Evolutionary conservation across 1,284 basidiomycete genomes (phyloP).

Genomic region (Trametes pubescens): DNA sequence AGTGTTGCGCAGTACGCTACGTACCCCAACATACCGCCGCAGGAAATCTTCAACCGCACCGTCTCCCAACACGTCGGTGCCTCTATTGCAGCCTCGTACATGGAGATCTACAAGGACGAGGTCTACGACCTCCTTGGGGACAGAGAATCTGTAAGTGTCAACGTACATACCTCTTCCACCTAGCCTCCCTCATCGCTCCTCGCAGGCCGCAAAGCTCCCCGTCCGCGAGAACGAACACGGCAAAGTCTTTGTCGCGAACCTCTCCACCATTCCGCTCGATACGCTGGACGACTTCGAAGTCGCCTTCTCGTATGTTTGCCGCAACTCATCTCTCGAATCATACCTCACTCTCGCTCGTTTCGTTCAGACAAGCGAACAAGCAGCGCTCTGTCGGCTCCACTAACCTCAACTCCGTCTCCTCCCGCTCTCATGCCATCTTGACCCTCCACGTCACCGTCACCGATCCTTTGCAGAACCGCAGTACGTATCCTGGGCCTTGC

Average conservation of each 20-base stretch:
- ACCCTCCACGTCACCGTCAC: constrained; percentile 69
- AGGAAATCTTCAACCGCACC: constrained; percentile 41
- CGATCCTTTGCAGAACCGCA: constrained; percentile 56
- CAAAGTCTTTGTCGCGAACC: constrained; percentile 81
- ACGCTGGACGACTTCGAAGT: constrained; percentile 67
- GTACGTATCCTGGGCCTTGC: too few relatives aligned
- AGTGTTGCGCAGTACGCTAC: not conserved
- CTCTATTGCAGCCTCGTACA: constrained; percentile 71
- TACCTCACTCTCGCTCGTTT: not conserved
- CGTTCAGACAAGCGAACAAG: constrained; percentile 64
- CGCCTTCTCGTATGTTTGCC: constrained; percentile 66
- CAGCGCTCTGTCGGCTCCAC: constrained; percentile 86
- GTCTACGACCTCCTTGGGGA: constrained; percentile 82
- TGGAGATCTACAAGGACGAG: constrained; percentile 90
- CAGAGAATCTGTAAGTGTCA: constrained; percentile 63
- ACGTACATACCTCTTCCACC: not conserved
- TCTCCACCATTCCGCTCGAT: constrained; percentile 60
- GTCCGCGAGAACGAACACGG: constrained; percentile 78
- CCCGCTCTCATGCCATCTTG: constrained; percentile 84
- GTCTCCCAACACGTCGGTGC: constrained; percentile 43
- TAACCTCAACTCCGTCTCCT: constrained; percentile 80
- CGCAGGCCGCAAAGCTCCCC: constrained; percentile 79
- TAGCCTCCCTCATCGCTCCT: not conserved
- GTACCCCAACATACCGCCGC: not conserved
- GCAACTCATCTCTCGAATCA: not conserved